Evolutionary conservation across 768 basidiomycete species (phyloP).

Genomic region (Fibroporia radiculosa): DNA sequence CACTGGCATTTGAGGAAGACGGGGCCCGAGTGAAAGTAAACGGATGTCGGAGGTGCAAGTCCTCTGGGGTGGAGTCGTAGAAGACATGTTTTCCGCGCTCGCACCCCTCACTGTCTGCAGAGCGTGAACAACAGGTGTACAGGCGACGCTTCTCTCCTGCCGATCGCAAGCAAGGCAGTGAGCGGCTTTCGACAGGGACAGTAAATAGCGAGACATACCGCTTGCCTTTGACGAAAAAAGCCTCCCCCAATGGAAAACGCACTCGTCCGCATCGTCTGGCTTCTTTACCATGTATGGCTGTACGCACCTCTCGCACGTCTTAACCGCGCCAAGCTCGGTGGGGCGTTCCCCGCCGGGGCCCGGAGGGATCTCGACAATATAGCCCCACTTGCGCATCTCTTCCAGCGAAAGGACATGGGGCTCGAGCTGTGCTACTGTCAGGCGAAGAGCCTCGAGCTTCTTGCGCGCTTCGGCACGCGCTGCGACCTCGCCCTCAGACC

Average conservation of each 20-base stretch:
- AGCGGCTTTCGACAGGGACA: neutral
- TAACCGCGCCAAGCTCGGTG: constrained; percentile 49
- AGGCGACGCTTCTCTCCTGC: constrained; percentile 62
- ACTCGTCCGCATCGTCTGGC: constrained; percentile 50
- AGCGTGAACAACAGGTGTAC: constrained; percentile 75
- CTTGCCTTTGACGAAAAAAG: constrained; percentile 51
- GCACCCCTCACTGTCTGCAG: constrained; percentile 59
- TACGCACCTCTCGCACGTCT: constrained; percentile 75
- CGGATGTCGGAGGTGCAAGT: constrained; percentile 66
- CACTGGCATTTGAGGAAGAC: constrained; percentile 6
- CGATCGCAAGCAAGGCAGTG: neutral
- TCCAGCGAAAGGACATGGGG: constrained; percentile 51
- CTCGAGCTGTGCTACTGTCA: constrained; percentile 47
- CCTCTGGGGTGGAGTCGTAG: constrained; percentile 59
- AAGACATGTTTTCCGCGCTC: constrained; percentile 84
- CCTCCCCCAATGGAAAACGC: constrained; percentile 81
- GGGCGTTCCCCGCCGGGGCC: constrained; percentile 60
- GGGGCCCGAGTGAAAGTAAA: constrained; percentile 46
- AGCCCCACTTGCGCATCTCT: constrained; percentile 61
- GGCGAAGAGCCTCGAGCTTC: constrained; percentile 40
- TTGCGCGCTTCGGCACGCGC: constrained; percentile 49
- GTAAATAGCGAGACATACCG: constrained; percentile 38
- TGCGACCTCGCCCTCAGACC: constrained; percentile 60
- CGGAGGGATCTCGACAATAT: constrained; percentile 58
- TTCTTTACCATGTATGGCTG: constrained; percentile 62